phyloP scores from a whole-genome alignment of 1,139 yeast genomes.

The Suhomyces yuchorum region DNA sequence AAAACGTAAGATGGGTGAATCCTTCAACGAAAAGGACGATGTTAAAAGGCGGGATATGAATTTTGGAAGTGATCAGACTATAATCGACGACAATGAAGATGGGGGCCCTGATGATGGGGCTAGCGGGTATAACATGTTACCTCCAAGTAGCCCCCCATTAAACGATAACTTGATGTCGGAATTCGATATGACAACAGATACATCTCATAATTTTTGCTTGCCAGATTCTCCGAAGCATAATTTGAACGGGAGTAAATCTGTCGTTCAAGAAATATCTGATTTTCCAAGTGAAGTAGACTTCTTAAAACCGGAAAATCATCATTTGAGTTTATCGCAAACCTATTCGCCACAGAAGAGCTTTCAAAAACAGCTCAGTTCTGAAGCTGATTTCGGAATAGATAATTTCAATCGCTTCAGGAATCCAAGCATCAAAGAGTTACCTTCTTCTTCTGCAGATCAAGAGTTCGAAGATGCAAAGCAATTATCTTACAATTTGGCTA shows the following conservation, averaged over 20 bases:
- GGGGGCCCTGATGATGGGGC: slow-evolving; percentile 15
- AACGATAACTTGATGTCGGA: slow-evolving; percentile 30
- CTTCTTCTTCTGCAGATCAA: slow-evolving; percentile 25
- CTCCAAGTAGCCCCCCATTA: slow-evolving; percentile 41
- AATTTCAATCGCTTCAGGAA: slow-evolving; percentile 43
- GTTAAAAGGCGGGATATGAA: slow-evolving; percentile 38
- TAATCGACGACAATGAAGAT: slow-evolving; percentile 22
- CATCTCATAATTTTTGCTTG: slow-evolving; percentile 20
- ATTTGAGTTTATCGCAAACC: slow-evolving; percentile 8
- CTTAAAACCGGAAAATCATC: slow-evolving; percentile 9
- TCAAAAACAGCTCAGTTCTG: slow-evolving; percentile 34
- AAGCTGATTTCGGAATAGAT: slow-evolving; percentile 51
- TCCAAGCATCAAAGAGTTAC: slow-evolving; percentile 29
- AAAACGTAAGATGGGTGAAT: slow-evolving; percentile 49
- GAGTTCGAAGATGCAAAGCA: slow-evolving; percentile 13
- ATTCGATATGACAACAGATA: slow-evolving; percentile 27
- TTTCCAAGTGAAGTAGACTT: slow-evolving; percentile 16
- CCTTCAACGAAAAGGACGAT: slow-evolving; percentile 50
- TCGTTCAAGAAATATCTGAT: slow-evolving; percentile 1
- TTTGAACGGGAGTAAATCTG: slow-evolving; percentile 4
- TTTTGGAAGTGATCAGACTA: slow-evolving; percentile 19
- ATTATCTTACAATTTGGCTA: slow-evolving; percentile 25
- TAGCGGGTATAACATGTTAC: slow-evolving; percentile 11
- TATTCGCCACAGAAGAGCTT: slow-evolving; percentile 14
- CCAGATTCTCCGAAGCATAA: slow-evolving; percentile 31